Evolutionary conservation across 352 stramenopile species (phyloP).

Genomic region (Globisporangium iwayamae): DNA sequence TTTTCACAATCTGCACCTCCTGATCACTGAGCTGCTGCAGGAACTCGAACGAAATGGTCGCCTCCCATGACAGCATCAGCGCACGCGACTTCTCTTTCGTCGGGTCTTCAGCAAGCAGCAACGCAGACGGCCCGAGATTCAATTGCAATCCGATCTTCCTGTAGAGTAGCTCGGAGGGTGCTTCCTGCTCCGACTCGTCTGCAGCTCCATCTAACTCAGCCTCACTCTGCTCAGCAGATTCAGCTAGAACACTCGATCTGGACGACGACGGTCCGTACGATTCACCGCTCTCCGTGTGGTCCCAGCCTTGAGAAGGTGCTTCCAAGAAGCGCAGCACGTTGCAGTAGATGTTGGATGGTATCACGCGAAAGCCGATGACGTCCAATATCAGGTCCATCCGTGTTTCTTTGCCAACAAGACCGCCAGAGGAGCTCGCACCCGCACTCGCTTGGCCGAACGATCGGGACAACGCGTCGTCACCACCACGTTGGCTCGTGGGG

Average conservation of each 20-base stretch:
- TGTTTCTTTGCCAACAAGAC: constrained; percentile 25
- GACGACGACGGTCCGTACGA: not conserved
- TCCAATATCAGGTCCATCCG: constrained; percentile 70
- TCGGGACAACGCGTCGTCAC: constrained; percentile 8
- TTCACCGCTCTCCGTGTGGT: not conserved
- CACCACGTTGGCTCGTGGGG: constrained; percentile 11
- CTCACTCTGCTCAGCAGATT: not conserved
- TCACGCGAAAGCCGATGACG: constrained; percentile 71
- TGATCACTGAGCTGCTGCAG: constrained; percentile 32
- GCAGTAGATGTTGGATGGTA: constrained; percentile 81
- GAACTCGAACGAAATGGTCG: constrained; percentile 57
- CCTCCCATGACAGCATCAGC: constrained; percentile 82
- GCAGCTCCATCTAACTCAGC: not conserved
- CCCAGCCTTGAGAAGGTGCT: constrained; percentile 24
- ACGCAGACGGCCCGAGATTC: constrained; percentile 55
- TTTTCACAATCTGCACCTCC: constrained; percentile 7
- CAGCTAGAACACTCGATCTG: not conserved
- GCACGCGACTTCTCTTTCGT: constrained; percentile 65
- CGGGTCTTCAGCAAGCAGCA: constrained; percentile 75
- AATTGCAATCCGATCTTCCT: constrained; percentile 51
- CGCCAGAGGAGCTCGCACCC: constrained; percentile 1
- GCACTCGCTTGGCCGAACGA: constrained; percentile 8
- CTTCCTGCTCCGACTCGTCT: constrained; percentile 1
- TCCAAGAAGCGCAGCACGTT: constrained; percentile 72
- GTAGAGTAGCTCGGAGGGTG: constrained; percentile 28